Evolutionary conservation across 805 yeast genomes (phyloP).

Genomic region (Kodamaea laetipori): DNA sequence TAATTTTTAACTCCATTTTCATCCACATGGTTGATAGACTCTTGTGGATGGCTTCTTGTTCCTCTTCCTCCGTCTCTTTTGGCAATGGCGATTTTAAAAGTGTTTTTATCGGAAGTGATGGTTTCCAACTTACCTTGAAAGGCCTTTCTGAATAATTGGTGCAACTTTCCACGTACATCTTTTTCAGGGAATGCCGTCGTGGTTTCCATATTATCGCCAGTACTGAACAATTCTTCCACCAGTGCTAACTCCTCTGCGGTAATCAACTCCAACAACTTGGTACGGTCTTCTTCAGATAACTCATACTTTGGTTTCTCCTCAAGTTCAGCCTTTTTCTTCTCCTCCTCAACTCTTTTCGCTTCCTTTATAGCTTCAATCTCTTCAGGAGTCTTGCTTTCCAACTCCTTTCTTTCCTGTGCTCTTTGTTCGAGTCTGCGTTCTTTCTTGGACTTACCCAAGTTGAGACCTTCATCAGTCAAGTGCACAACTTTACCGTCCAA

Average conservation of each 20-base stretch:
- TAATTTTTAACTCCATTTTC: slow-evolving; percentile 60
- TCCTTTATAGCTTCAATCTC: slow-evolving; percentile 33
- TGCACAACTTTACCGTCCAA: slow-evolving; percentile 69
- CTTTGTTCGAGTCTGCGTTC: slow-evolving; percentile 48
- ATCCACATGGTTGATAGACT: slow-evolving; percentile 41
- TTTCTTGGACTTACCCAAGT: slow-evolving; percentile 46
- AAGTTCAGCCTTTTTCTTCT: slow-evolving; percentile 22
- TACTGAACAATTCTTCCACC: slow-evolving; percentile 55
- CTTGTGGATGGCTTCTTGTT: slow-evolving; percentile 36
- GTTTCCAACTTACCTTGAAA: slow-evolving; percentile 79
- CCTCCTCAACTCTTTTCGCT: slow-evolving; percentile 20
- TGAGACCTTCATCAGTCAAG: slow-evolving; percentile 71
- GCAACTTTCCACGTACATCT: slow-evolving; percentile 72
- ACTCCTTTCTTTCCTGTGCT: slow-evolving; percentile 39
- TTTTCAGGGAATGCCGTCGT: slow-evolving; percentile 63
- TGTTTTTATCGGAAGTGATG: slow-evolving; percentile 67
- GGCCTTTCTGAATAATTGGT: slow-evolving; percentile 70
- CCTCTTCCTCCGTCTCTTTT: slow-evolving; percentile 37
- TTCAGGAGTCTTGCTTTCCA: slow-evolving; percentile 34
- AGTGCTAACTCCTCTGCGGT: slow-evolving; percentile 62
- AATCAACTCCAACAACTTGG: slow-evolving; percentile 52
- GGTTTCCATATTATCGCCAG: slow-evolving; percentile 62
- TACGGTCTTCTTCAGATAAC: slow-evolving; percentile 48
- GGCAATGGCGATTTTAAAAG: slow-evolving; percentile 62
- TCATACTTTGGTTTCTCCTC: slow-evolving; percentile 37